A percentile compares a stretch with the other conserved stretches of the same genome.
phyloP scores from a whole-genome alignment of 2,329 filamentous ascomycete species.

The Chrysoporthe cubensis region DNA sequence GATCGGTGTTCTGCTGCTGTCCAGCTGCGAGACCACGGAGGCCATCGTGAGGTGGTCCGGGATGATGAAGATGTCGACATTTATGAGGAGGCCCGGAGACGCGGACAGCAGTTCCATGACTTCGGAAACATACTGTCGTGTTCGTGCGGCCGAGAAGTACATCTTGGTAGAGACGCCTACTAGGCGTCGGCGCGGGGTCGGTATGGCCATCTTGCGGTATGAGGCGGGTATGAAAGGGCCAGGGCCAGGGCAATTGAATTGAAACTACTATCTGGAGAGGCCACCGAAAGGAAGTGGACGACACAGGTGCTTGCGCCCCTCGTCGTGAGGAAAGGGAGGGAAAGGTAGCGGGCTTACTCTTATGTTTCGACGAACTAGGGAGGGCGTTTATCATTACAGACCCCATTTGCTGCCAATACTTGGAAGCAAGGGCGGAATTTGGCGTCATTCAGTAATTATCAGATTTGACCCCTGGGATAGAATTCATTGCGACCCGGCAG shows the following conservation, averaged over 20 bases:
- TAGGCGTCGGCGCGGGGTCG: slow-evolving; percentile 58
- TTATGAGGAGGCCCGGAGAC: slow-evolving; percentile 46
- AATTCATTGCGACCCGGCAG: background rate
- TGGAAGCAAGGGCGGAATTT: background rate
- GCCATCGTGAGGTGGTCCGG: slow-evolving; percentile 75
- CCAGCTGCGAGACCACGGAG: slow-evolving; percentile 53
- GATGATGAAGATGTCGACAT: slow-evolving; percentile 75
- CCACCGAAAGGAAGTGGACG: no score
- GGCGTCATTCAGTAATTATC: background rate
- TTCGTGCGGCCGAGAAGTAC: slow-evolving; percentile 74
- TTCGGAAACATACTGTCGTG: slow-evolving; percentile 57
- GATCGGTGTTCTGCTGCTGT: slow-evolving; percentile 51
- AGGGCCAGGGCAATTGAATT: background rate
- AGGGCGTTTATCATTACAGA: background rate
- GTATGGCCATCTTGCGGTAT: slow-evolving; percentile 33
- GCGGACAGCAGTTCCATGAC: slow-evolving; percentile 52
- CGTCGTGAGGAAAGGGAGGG: background rate
- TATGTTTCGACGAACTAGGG: background rate
- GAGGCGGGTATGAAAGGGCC: background rate
- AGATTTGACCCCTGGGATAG: background rate
- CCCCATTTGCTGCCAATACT: background rate
- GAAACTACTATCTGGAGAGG: background rate
- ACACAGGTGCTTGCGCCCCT: no score
- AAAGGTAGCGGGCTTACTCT: background rate
- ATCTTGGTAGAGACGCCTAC: slow-evolving; percentile 62